Evolutionary conservation across 1,284 basidiomycete species (phyloP).

Genomic region (Microbotryum lychnidis-dioicae): DNA sequence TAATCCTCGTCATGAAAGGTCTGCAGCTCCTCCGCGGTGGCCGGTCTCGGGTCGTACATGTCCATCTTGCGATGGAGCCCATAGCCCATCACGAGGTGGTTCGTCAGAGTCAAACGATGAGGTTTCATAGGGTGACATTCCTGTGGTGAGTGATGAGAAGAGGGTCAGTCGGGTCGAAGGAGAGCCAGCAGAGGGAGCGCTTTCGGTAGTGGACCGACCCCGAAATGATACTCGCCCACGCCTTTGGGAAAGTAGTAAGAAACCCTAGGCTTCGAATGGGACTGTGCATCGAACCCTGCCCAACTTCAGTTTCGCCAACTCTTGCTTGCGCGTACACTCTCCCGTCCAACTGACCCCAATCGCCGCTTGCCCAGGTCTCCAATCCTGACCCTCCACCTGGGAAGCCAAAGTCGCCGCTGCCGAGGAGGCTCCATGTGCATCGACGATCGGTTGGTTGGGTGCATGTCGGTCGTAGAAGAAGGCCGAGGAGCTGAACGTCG

Average conservation of each 20-base stretch:
- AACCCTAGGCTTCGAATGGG: constrained; percentile 46
- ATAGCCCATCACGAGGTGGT: constrained; percentile 91
- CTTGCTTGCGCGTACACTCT: too few relatives aligned
- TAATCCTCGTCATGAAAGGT: constrained; percentile 89
- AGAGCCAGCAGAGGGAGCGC: neutral
- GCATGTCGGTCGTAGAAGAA: constrained; percentile 11
- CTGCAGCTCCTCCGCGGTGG: constrained; percentile 81
- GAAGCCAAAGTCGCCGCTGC: too few relatives aligned
- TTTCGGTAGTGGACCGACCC: constrained; percentile 49
- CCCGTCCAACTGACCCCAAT: too few relatives aligned
- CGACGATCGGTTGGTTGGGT: neutral
- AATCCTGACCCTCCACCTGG: too few relatives aligned
- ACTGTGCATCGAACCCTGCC: constrained; percentile 1
- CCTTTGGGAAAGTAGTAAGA: constrained; percentile 93
- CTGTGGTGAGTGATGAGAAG: constrained; percentile 42
- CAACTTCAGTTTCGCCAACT: too few relatives aligned
- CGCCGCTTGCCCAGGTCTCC: too few relatives aligned
- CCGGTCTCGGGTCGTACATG: constrained; percentile 79
- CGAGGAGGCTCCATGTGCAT: neutral
- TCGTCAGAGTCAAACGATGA: constrained; percentile 85
- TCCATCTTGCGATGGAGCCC: constrained; percentile 94
- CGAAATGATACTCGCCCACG: constrained; percentile 92
- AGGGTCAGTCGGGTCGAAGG: neutral
- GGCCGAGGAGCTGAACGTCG: constrained; percentile 9
- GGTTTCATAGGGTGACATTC: constrained; percentile 99